Percentiles rank a stretch among this genome's conserved stretches.
Conservation (phyloP, 2,329 filamentous ascomycete genomes). For the Trichoderma hamatum region DNA sequence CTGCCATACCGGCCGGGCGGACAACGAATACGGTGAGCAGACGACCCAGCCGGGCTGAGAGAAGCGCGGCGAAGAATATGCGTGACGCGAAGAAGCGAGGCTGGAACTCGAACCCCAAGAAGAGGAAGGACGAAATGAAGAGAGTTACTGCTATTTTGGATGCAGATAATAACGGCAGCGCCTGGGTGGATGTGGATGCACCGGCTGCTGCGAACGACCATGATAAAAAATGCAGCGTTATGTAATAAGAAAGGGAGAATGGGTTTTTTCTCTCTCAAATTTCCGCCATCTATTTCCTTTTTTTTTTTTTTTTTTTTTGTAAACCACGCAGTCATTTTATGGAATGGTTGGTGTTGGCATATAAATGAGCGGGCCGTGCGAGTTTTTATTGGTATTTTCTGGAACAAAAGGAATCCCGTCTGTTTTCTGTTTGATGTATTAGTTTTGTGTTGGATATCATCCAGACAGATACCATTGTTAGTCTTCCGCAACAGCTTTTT, state of each 20-base stretch:
- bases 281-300: background rate
- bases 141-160: slow-evolving; percentile 1
- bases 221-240: slow-evolving; percentile 56
- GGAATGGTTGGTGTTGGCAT: background rate
- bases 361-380: slow-evolving; percentile 1
- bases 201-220: slow-evolving; percentile 39
- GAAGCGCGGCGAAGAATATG: slow-evolving; percentile 65
- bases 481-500: background rate
- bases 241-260: slow-evolving; percentile 44
- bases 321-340: background rate
- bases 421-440: background rate
- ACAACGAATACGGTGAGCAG: slow-evolving; percentile 48
- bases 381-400: background rate
- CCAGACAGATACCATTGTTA: background rate
- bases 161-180: slow-evolving; percentile 46
- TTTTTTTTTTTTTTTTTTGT: background rate
- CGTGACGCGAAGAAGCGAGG: slow-evolving; percentile 61
- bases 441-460: slow-evolving; percentile 1
- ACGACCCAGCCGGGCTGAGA: slow-evolving; percentile 58
- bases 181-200: slow-evolving; percentile 63
- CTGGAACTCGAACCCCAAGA: slow-evolving; percentile 50
- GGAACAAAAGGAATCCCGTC: background rate
- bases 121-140: slow-evolving; percentile 43
- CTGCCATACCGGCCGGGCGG: slow-evolving; percentile 42
- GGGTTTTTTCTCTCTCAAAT: background rate